Percentiles rank a stretch among this genome's conserved stretches.
These are phyloP conservation scores for Boletus rubescentipes DNA, from an alignment of 768 basidiomycete species.

Conservation along the genomic window DNA sequence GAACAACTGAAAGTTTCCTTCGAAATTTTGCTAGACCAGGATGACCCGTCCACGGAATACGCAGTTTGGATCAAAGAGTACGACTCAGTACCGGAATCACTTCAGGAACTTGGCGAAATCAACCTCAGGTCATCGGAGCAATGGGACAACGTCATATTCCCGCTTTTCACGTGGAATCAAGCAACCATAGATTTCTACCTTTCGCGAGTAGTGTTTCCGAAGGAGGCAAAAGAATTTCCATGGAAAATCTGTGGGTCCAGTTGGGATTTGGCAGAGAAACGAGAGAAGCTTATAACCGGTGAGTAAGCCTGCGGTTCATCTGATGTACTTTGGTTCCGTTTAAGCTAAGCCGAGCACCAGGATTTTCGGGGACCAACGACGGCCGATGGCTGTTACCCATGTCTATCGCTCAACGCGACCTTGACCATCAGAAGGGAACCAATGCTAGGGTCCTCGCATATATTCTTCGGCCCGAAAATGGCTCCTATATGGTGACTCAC, in stretches of 20 bases:
- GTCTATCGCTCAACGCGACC: constrained; percentile 30
- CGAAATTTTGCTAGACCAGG: not conserved
- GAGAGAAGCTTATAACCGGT: constrained; percentile 4
- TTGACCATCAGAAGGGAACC: constrained; percentile 31
- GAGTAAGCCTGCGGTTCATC: not conserved
- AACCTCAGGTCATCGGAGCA: constrained; percentile 7
- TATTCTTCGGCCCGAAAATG: constrained; percentile 24
- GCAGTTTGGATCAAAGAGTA: not conserved
- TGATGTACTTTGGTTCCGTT: no score
- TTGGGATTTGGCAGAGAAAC: constrained; percentile 36
- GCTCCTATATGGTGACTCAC: constrained; percentile 10
- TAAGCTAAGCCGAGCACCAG: not conserved
- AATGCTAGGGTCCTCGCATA: constrained; percentile 39
- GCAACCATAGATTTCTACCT: constrained; percentile 12
- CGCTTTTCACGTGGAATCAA: not conserved
- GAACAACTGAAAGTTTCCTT: not conserved
- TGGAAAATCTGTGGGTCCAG: constrained; percentile 26
- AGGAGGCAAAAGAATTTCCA: constrained; percentile 31
- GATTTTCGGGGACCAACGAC: constrained; percentile 43
- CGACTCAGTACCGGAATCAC: not conserved
- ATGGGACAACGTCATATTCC: not conserved
- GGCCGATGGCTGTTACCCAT: constrained; percentile 35
- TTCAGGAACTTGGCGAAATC: not conserved
- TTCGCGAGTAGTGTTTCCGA: constrained; percentile 34
- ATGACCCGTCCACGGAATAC: not conserved